These are phyloP conservation scores for Telopea speciosissima DNA, from an alignment of 177 flowering plant species.

Conservation along the genomic window DNA sequence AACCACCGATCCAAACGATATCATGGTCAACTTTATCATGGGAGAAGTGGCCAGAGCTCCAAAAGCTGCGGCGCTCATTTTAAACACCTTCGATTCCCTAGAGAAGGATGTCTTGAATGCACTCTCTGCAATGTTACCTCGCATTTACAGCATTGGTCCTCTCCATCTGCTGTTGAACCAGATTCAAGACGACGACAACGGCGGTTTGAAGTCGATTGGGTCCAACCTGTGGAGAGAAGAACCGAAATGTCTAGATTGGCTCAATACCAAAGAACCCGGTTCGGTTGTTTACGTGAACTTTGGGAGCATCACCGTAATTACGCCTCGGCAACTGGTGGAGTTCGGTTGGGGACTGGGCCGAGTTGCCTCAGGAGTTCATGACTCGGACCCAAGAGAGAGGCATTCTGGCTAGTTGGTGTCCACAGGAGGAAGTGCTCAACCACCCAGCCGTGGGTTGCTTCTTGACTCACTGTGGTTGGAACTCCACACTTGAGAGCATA, in stretches of 20 bases:
- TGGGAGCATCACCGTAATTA: conserved; percentile 18
- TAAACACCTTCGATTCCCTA: conserved; percentile 28
- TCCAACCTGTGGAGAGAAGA: conserved; percentile 29
- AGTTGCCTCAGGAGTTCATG: not conserved
- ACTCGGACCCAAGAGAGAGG: not conserved
- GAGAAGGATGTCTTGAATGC: conserved; percentile 20
- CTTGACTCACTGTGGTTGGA: conserved; percentile 9
- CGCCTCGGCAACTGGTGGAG: conserved; percentile 16
- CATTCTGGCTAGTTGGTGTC: conserved; percentile 2
- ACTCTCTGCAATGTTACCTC: conserved; percentile 5
- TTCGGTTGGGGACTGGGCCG: conserved; percentile 2
- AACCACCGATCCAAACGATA: conserved; percentile 18
- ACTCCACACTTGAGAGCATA: conserved; percentile 1
- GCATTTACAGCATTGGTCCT: conserved; percentile 22
- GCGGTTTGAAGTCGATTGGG: conserved; percentile 6
- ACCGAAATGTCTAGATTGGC: conserved; percentile 18
- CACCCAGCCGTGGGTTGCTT: conserved; percentile 5
- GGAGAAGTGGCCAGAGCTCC: not conserved
- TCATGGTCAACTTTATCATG: conserved; percentile 12
- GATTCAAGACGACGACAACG: not conserved
- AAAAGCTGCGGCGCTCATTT: conserved; percentile 15
- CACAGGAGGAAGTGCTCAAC: conserved; percentile 5
- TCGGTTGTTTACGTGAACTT: not conserved
- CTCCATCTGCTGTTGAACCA: conserved; percentile 8
- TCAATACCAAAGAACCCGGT: not conserved